phyloP scores from a whole-genome alignment of 441 rosid genomes.

The Bocquillonia castaneifolia region DNA sequence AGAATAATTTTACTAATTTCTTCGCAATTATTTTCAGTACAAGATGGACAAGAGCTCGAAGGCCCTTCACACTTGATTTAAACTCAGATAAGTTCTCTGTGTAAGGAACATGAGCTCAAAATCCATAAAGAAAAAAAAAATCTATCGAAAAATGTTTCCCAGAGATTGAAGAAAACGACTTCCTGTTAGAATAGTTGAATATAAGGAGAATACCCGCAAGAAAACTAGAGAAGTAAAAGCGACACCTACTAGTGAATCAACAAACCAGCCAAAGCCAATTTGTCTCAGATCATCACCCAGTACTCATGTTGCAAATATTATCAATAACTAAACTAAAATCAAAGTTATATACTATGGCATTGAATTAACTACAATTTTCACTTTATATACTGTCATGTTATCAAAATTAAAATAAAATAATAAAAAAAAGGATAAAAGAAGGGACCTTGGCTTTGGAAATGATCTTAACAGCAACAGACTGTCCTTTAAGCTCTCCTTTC shows the following conservation, averaged over 20 bases:
- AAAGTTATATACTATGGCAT: no score
- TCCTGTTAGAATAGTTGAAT: no score
- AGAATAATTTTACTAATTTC: neutral
- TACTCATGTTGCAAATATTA: no score
- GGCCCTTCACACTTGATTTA: neutral
- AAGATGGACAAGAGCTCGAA: neutral
- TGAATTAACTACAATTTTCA: no score
- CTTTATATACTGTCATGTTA: no score
- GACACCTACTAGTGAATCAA: neutral
- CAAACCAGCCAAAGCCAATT: neutral
- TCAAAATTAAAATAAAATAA: neutral
- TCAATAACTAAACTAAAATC: no score
- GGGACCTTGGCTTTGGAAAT: constrained; percentile 87
- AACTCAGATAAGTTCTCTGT: neutral
- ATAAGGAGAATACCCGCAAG: no score
- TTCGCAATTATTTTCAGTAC: neutral
- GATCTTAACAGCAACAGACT: constrained; percentile 78
- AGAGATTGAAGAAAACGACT: no score
- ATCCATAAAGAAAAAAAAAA: neutral
- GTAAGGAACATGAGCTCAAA: no score
- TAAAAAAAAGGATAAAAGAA: constrained; percentile 3
- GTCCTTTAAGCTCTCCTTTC: constrained; percentile 77
- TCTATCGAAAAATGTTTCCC: neutral
- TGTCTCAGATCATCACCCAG: neutral
- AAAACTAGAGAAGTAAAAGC: neutral